phyloP scores from a whole-genome alignment of 2,329 filamentous ascomycete species.

The Monosporascus sp. region DNA sequence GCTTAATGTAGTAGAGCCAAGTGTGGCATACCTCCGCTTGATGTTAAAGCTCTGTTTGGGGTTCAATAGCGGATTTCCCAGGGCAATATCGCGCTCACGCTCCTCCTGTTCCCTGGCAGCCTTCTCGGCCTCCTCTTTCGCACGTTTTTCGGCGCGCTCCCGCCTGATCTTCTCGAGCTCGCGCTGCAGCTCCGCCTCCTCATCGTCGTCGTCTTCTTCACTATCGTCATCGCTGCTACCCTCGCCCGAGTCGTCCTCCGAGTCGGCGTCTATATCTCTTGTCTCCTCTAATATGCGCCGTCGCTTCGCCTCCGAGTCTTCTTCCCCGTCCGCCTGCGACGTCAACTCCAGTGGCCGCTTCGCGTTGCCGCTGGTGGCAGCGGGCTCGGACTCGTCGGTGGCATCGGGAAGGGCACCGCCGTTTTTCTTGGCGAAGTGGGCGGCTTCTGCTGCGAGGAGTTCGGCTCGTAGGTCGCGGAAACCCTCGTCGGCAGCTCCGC shows the following conservation, averaged over 20 bases:
- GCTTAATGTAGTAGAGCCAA: not conserved
- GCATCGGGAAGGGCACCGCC: constrained; percentile 47
- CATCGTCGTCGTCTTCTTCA: constrained; percentile 62
- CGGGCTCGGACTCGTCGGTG: constrained; percentile 37
- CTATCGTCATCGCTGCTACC: constrained; percentile 39
- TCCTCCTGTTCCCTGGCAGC: constrained; percentile 77
- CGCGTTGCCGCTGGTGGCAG: constrained; percentile 31
- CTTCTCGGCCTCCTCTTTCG: constrained; percentile 75
- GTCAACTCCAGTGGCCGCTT: constrained; percentile 62
- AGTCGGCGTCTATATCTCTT: constrained; percentile 77
- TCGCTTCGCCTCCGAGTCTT: constrained; percentile 75
- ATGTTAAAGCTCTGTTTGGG: constrained; percentile 75
- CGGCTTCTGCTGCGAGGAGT: constrained; percentile 80
- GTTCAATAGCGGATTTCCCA: constrained; percentile 89
- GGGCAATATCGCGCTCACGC: constrained; percentile 80
- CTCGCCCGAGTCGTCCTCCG: constrained; percentile 55
- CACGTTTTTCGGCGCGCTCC: constrained; percentile 74
- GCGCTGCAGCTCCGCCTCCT: constrained; percentile 81
- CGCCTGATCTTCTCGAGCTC: constrained; percentile 92
- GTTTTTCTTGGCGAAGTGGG: constrained; percentile 80
- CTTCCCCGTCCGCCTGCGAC: constrained; percentile 40
- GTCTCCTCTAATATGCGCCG: constrained; percentile 83
- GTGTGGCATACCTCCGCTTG: constrained; percentile 54
- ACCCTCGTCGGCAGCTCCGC: constrained; percentile 66
- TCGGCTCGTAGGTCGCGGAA: constrained; percentile 82